phyloP scores from a whole-genome alignment of 1,284 basidiomycete genomes.

The Trichosporon ovoides region DNA sequence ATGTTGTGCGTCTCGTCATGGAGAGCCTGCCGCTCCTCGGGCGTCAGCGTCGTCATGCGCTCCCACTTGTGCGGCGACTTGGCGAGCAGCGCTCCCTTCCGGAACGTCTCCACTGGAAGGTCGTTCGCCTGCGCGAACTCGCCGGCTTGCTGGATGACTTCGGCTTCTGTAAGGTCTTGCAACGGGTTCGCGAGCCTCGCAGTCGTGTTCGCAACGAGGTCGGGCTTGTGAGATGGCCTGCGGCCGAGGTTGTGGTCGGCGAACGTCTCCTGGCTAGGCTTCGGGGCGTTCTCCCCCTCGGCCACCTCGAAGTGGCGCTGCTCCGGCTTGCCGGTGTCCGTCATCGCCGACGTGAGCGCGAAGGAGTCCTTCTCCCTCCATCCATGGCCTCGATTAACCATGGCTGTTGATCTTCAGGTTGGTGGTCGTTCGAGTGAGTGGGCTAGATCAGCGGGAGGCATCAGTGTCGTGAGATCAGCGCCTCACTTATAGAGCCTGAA shows the following conservation, averaged over 20 bases:
- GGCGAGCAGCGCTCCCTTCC: constrained; percentile 61
- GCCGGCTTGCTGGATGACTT: constrained; percentile 57
- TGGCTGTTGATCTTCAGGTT: neutral
- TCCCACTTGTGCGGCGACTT: constrained; percentile 58
- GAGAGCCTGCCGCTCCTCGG: constrained; percentile 56
- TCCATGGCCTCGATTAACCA: constrained; percentile 19
- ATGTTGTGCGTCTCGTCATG: constrained; percentile 57
- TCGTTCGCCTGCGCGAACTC: constrained; percentile 55
- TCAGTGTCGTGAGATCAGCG: too few relatives aligned
- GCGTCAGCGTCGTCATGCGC: constrained; percentile 53
- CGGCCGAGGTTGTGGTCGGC: neutral
- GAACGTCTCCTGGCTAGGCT: constrained; percentile 13
- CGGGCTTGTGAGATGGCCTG: constrained; percentile 20
- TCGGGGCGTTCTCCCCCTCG: neutral
- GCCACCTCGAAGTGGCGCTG: constrained; percentile 17
- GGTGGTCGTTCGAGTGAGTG: neutral
- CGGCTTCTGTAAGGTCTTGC: constrained; percentile 30
- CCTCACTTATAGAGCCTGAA: too few relatives aligned
- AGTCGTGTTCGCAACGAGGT: constrained; percentile 25
- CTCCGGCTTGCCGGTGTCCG: constrained; percentile 25
- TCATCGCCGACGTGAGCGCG: constrained; percentile 29
- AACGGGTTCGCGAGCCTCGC: constrained; percentile 31
- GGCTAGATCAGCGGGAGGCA: neutral
- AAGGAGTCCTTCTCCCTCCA: constrained; percentile 22
- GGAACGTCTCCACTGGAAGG: constrained; percentile 51